Conservation (phyloP, 176 grass and related monocot species). For the Eremochloa ophiuroides region DNA sequence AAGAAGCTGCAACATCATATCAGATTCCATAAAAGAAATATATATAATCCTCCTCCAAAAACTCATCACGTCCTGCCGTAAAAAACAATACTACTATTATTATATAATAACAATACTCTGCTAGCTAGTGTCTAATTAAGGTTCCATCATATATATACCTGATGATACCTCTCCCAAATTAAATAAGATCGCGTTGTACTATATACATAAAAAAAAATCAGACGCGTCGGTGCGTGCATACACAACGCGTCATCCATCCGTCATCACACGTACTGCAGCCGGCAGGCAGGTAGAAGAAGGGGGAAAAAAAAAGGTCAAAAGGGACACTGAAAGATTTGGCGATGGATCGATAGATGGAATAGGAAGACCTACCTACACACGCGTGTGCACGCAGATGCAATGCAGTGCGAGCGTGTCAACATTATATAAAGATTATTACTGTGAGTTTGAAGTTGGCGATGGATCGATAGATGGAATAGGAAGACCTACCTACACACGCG, state of each 20-base stretch:
- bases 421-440: not conserved
- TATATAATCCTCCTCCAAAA: not conserved
- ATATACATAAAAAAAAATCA: not conserved
- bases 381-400: not conserved
- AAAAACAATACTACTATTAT: not conserved
- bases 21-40: not conserved
- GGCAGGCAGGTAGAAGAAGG: not conserved
- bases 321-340: not conserved
- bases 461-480: too few relatives aligned
- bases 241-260: not conserved
- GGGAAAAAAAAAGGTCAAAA: not conserved
- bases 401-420: not conserved
- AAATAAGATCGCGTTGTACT: not conserved
- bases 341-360: not conserved
- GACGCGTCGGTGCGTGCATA: not conserved
- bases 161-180: not conserved
- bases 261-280: not conserved
- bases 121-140: not conserved
- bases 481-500: not conserved
- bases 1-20: not conserved
- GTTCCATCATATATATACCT: not conserved
- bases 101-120: not conserved
- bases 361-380: not conserved
- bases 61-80: constrained; percentile 16
- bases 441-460: constrained; percentile 12